Evolutionary conservation across 148 eudicot species (phyloP), one percentile per base, ranked within the genome.

Genomic region (Rhododendron kiyosumense): DNA sequence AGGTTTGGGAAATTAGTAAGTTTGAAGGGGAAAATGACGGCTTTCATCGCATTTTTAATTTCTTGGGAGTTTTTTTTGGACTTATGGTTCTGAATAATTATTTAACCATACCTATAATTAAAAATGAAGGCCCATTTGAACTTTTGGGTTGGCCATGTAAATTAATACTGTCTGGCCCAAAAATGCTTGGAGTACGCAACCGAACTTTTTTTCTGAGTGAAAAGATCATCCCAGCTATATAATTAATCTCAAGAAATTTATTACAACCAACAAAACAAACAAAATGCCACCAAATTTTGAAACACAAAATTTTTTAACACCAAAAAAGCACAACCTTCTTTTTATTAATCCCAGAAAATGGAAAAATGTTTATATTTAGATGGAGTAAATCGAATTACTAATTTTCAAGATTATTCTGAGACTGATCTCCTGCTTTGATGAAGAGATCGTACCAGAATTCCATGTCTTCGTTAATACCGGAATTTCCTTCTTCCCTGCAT

Each of bases 391-490:
- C 2, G 63, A 26, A 18, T 49, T 15, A 41, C 45, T 41, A 79
- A 13, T 48, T 79, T 48, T 28, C 63, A 26, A 52, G 83, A 26
- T 43, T 36, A 43, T 28, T 82, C 7, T 26, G 59, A 18, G 46
- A 34, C 2, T 11, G 71, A 28, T 82, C 84, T 43, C 76, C 75
- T 24, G 84, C 75, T 65, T 43, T 43, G 34, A 82, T 65, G 84
- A 82, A 63, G 36, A 82, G 24, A 43, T 82, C 65, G 84, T 38
- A 65, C 84, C 84, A 82, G 71, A 82, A 82, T 1, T 9, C 49
- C 76, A 82, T 63, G 75, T 82, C 84, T 13, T 43, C 84, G 15
- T 26, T 15, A 49, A 3, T 24, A n/a, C 24, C 15, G 43, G 43
- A 22, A 36, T 20, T 34, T 11, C 34, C 32, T 26, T 67, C 74